phyloP scores from a whole-genome alignment of 176 grass and related monocot genomes.

The Juncus effusus region DNA sequence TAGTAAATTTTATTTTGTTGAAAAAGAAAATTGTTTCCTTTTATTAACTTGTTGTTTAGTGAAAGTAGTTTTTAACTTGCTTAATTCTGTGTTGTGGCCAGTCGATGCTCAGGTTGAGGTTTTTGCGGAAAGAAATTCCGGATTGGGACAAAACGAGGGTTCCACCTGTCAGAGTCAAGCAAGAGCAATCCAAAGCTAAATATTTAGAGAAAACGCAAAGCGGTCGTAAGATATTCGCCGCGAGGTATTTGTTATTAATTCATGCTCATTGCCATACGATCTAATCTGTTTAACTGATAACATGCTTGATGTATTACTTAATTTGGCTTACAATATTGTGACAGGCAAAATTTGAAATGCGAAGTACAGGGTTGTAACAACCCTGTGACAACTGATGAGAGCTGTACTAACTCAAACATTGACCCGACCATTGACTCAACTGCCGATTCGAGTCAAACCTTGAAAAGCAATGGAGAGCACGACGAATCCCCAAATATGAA shows the following conservation, averaged over 20 bases:
- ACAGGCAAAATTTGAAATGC: neutral
- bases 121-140: slow-evolving; percentile 46
- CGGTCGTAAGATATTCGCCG: slow-evolving; percentile 21
- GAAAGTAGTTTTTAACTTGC: slow-evolving; percentile 12
- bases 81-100: slow-evolving; percentile 24
- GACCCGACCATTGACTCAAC: slow-evolving; percentile 20
- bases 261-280: too few species aligned
- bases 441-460: slow-evolving; percentile 10
- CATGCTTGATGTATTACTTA: too few species aligned
- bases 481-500: too few species aligned
- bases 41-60: neutral
- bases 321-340: too few species aligned
- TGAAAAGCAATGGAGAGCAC: neutral
- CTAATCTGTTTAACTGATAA: too few species aligned
- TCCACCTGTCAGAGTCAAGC: slow-evolving; percentile 32
- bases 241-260: slow-evolving; percentile 42
- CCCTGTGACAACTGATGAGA: slow-evolving; percentile 4
- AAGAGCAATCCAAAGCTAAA: slow-evolving; percentile 24
- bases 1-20: neutral
- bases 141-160: slow-evolving; percentile 43
- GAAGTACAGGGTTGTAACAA: neutral
- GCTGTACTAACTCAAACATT: slow-evolving; percentile 23
- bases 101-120: slow-evolving; percentile 80
- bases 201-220: slow-evolving; percentile 12
- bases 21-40: neutral